Evolutionary conservation across 2,329 filamentous ascomycete species (phyloP), one percentile per base, ranked within the genome.

Genomic region (Calcarisporium arbuscula): DNA sequence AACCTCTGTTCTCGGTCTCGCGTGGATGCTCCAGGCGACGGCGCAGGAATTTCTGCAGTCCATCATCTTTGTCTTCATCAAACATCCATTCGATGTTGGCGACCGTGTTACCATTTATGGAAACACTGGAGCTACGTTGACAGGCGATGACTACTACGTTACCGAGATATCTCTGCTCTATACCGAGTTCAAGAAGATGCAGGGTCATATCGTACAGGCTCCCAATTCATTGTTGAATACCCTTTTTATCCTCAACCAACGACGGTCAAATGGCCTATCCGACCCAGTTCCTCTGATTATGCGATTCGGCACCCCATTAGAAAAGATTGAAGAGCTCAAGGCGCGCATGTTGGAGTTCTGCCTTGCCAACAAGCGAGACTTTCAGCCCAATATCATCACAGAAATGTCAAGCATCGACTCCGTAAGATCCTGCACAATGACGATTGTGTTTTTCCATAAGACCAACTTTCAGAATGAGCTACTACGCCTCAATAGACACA

Each of bases 161-260:
- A 94, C 94, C 35, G 86, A 95, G 53, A 94, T 96, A 36, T 84
- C 87, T 2, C 71, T 96, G 2, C 72, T 95, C 12, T 96, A 92
- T 57, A 96, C 90, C 11, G 90, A 95, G 53, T 95, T 95, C 68
- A 95, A 95, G 71, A 95, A 95, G 68, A 90, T 95, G 85, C 83
- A 95, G 59, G 90, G 90, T 3, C 89, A 95, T 50, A 82, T 95
- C 17, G 90, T 96, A 1, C 90, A 95, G 59, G 90, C 90, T 1
- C 90, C 90, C 9, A 96, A 96, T 71, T 94, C 84, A 38, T 80
- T 95, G 23, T 74, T 96, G 36, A 96, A 95, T 61, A 87, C 78
- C 0, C 72, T 96, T 1, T 95, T 95, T 61, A 94, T 96, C 43
- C 79, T 95, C 28, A 96, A 96, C 59, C 88, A 95, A 63, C 80